Conservation (phyloP, 2,329 filamentous ascomycete genomes). For the Incumbomyces delicatus region DNA sequence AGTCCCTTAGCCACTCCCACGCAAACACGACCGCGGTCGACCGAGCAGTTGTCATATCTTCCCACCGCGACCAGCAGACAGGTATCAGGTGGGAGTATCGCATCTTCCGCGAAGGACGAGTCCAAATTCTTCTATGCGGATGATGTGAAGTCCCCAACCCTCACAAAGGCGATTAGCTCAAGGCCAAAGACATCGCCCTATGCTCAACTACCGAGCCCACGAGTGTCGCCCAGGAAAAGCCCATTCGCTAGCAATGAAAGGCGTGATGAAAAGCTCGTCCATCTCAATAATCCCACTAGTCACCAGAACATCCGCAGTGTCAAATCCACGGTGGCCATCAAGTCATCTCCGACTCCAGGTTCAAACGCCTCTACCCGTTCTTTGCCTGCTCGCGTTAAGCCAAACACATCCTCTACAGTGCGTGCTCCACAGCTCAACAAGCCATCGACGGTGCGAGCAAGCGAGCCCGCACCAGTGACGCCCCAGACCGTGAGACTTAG, state of each 20-base stretch:
- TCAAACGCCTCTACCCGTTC: background rate
- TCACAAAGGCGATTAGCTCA: constrained; percentile 24
- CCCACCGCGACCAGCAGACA: constrained; percentile 15
- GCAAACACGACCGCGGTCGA: constrained; percentile 7
- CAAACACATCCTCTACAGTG: background rate
- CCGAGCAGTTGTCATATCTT: constrained; percentile 9
- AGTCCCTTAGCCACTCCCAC: constrained; percentile 12
- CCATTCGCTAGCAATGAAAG: constrained; percentile 31
- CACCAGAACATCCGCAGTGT: constrained; percentile 14
- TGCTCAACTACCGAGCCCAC: constrained; percentile 13
- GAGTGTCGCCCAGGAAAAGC: background rate
- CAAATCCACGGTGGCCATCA: background rate
- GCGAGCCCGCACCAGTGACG: background rate
- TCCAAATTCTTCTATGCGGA: constrained; percentile 80
- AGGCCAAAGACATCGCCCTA: constrained; percentile 25
- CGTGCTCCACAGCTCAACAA: background rate
- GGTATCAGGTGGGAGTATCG: constrained; percentile 28
- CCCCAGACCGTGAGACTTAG: background rate
- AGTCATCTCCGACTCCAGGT: background rate
- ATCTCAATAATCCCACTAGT: constrained; percentile 58
- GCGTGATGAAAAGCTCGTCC: constrained; percentile 49
- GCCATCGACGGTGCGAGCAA: too few relatives aligned
- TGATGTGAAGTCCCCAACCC: constrained; percentile 51
- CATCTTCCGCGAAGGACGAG: constrained; percentile 27
- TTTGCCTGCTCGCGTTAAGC: background rate